A percentile compares a stretch with the other conserved stretches of the same genome.
These are phyloP conservation scores for Guadua angustifolia DNA, from an alignment of 176 grass and related monocot genomes.

Conservation along the genomic window DNA sequence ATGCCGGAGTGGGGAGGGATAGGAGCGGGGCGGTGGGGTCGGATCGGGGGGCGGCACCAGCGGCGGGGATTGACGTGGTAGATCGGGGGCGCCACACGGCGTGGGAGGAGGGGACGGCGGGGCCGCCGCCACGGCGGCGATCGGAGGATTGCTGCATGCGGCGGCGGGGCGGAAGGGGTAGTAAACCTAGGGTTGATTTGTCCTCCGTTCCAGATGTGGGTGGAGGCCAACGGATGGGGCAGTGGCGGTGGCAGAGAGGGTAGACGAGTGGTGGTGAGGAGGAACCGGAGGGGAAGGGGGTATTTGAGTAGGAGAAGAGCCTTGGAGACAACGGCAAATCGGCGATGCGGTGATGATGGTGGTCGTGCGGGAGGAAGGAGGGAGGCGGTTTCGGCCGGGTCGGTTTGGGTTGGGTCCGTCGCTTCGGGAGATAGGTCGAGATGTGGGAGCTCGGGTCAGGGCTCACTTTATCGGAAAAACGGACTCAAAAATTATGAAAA, in stretches of 20 bases:
- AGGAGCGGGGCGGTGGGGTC: conserved; percentile 28
- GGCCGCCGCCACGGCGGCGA: conserved; percentile 39
- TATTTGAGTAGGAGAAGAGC: conserved; percentile 51
- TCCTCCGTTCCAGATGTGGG: conserved; percentile 19
- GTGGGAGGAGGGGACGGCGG: conserved; percentile 24
- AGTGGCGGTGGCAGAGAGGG: background rate
- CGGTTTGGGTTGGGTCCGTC: conserved; percentile 1
- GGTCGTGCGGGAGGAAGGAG: no score
- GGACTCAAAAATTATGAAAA: no score
- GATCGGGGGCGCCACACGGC: conserved; percentile 64
- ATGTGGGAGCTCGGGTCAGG: background rate
- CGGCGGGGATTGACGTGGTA: background rate
- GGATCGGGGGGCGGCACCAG: background rate
- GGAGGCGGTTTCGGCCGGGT: background rate
- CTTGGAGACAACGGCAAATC: conserved; percentile 66
- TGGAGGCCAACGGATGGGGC: background rate
- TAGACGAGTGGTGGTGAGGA: background rate
- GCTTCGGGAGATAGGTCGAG: conserved; percentile 5
- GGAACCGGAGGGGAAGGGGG: conserved; percentile 13
- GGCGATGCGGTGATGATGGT: background rate
- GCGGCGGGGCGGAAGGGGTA: conserved; percentile 20
- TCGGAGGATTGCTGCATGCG: conserved; percentile 46
- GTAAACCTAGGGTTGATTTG: conserved; percentile 4
- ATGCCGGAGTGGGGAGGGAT: conserved; percentile 3
- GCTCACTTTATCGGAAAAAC: no score